Base-by-base conservation (phyloP, 2,329 filamentous ascomycete genomes). In the Fusarium ramigenum region DNA sequence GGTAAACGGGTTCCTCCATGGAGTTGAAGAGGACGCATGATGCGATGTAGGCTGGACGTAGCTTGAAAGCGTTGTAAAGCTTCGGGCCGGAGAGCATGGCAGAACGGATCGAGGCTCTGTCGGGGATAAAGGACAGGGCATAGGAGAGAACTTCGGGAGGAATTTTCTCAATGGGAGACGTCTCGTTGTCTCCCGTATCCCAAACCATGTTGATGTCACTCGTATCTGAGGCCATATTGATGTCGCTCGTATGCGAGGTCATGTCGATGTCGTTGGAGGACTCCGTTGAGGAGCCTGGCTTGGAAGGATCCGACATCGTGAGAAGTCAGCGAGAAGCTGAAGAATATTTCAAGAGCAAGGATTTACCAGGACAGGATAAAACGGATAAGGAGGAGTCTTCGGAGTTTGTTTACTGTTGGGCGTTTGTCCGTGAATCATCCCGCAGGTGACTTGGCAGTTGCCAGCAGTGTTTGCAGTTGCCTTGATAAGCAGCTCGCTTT, bases 1-100 rank as follows among this genome's bases (percentile, higher is more conserved):
- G 47, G 2, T 57, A 57, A 23, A 73, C 70, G 6, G 47, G 43
- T n/a, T 73, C 60, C 7, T 62, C 43, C 66, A 73, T 73, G 2
- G 43, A 42, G 25, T 56, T 39, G 34, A 73, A 70, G 4, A 73
- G 37, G 21, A 73, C 23, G 5, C 47, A 52, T 7, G 57, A 60
- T 25, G 57, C 12, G 44, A 73, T 63, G 36, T 54, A 54, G 15
- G 44, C 37, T 25, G 57, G 36, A 23, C 50, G 42, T 14, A 50
- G 37, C 2, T 57, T 44, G 47, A 57, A 73, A 15, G 66, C 61
- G 10, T 43, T 46, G 23, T 73, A 32, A 2, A 73, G 21, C 5
- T n/a, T 32, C 16, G 40, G 25, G 11, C 70, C 56, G 5, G 70
- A 73, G 6, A 43, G 21, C 7, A 57, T 50, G 2, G 25, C 42